Base-by-base conservation (phyloP, 1,284 basidiomycete genomes). In the Farysia itapuensis region DNA sequence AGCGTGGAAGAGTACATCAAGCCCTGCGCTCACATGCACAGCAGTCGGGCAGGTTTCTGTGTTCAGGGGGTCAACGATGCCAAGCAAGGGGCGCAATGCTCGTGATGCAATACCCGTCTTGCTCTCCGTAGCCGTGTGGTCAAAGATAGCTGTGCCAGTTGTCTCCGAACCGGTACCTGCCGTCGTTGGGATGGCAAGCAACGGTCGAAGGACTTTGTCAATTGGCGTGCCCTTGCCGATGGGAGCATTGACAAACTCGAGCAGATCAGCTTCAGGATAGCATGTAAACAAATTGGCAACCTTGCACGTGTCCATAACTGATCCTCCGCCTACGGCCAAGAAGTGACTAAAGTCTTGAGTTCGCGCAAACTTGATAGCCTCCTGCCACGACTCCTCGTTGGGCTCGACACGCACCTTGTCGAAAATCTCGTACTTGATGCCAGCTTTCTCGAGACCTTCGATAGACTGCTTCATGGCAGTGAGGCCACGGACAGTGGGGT, bases 51-150 rank as follows among this genome's bases (percentile, higher is more conserved):
- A 92, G n/a, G 84, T 86, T 68, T 87, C 87, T 4, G 89, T 92
- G 78, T 90, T 92, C 64, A 84, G 81, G 4, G 87, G 86, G 72
- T 93, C 90, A 71, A 87, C 83, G 69, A 93, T 88, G 24, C 94
- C 93, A 18, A 97, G 81, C 5, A 86, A 83, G 0, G 93, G 93
- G 63, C 94, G 91, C 77, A 97, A 80, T 2, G 92, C 88, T 33
- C 93, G 85, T 67, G 84, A 91, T 2, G 93, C 89, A 61, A 97
- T 97, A 37, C 94, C 93, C 11, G 93, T 96, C 81, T 97, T 97
- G 83, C 95, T 94, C 13, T 86, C 56, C 24, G 60, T 65, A 5
- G 53, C 61, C 0, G 76, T 86, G 50, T 92, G 88, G 77, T 96
- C 94, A 37, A 95, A 84, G 66, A 97, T 96, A 13, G 94, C 90